Percentiles rank a stretch among this genome's conserved stretches.
phyloP scores from a whole-genome alignment of 2,329 filamentous ascomycete genomes.

The Paraconiothyrium sp. region DNA sequence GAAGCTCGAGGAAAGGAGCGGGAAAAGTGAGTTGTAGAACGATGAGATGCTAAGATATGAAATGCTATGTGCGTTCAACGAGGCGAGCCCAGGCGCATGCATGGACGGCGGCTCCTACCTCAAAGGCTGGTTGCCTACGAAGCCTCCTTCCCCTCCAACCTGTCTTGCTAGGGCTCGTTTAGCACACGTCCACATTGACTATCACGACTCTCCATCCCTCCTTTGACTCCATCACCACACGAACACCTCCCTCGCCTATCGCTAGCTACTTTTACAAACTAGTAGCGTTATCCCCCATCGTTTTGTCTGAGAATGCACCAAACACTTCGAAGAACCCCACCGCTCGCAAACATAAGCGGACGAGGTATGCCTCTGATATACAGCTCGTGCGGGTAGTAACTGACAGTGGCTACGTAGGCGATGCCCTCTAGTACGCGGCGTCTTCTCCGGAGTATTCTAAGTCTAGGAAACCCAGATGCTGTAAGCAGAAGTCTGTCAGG shows the following conservation, averaged over 20 bases:
- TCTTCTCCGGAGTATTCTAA: neutral
- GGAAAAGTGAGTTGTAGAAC: conserved; percentile 15
- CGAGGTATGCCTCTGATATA: neutral
- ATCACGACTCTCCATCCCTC: neutral
- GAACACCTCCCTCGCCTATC: conserved; percentile 4
- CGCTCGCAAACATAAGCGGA: no score
- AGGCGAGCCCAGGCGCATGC: no score
- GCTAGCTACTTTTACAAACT: neutral
- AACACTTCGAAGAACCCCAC: neutral
- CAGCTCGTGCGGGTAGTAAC: neutral
- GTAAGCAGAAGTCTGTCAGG: neutral
- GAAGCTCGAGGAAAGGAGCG: conserved; percentile 24
- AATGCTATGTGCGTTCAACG: no score
- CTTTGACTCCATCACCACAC: neutral
- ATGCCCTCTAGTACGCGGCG: neutral
- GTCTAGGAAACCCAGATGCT: neutral
- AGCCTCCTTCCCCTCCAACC: neutral
- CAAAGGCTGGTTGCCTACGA: neutral
- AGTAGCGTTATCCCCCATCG: neutral
- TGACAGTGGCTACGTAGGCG: neutral
- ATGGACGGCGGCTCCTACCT: neutral
- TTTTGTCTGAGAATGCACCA: neutral
- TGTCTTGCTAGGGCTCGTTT: neutral
- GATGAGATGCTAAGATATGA: neutral
- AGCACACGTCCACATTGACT: neutral